These are phyloP conservation scores for Polytrichum commune DNA, from an alignment of 225 moss, liverwort and hornwort genomes.

Conservation along the genomic window DNA sequence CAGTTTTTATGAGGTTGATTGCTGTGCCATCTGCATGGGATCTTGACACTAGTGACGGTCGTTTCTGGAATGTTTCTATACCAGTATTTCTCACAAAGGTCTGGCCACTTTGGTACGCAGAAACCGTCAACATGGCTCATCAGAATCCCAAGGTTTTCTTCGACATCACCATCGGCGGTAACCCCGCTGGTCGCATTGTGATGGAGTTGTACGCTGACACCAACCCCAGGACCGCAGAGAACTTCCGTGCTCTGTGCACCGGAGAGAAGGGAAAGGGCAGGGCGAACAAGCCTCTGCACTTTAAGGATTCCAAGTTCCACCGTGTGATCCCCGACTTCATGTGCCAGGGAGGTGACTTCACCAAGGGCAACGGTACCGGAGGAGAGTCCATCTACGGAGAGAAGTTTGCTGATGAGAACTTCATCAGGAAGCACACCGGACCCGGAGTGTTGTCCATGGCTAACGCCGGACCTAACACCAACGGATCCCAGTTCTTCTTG, in stretches of 20 bases:
- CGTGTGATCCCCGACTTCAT: conserved; percentile 44
- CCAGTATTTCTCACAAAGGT: too few species aligned
- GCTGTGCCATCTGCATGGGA: too few species aligned
- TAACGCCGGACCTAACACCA: conserved; percentile 51
- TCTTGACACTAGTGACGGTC: too few species aligned
- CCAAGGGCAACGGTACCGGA: conserved; percentile 36
- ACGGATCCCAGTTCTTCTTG: conserved; percentile 77
- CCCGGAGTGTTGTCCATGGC: conserved; percentile 76
- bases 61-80: too few species aligned
- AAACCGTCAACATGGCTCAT: neutral
- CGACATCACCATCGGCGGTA: conserved; percentile 32
- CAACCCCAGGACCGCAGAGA: conserved; percentile 40
- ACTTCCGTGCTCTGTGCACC: conserved; percentile 48
- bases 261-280: conserved; percentile 44
- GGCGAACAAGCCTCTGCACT: conserved; percentile 36
- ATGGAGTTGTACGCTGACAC: conserved; percentile 42
- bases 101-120: neutral
- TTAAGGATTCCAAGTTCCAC: conserved; percentile 36
- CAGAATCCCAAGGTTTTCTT: conserved; percentile 46
- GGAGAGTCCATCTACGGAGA: conserved; percentile 54
- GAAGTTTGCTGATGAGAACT: conserved; percentile 49
- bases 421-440: conserved; percentile 32
- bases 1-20: too few species aligned
- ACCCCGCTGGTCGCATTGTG: conserved; percentile 16
- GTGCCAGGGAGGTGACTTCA: conserved; percentile 57